Evolutionary conservation across 208 protist genomes (phyloP).

Genomic region (Acanthamoeba lugdunensis): DNA sequence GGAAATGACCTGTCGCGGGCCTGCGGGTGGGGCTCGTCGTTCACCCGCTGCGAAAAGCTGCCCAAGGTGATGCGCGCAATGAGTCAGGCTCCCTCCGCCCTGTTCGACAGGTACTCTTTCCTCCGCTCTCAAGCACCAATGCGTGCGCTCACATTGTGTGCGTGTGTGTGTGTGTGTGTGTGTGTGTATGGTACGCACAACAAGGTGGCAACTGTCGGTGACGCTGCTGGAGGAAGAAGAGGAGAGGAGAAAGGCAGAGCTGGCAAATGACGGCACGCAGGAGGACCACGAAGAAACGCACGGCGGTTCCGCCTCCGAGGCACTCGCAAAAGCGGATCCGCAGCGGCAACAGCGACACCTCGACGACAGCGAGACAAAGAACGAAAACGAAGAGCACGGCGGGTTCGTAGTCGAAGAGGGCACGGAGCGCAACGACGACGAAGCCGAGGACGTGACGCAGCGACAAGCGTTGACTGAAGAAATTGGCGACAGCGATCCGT

Average conservation of each 20-base stretch:
- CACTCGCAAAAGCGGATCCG: too few species aligned
- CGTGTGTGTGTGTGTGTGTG: too few species aligned
- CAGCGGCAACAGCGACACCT: neutral
- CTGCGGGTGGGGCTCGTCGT: slow-evolving; percentile 87
- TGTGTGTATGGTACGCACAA: too few species aligned
- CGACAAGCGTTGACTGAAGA: neutral
- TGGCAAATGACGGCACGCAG: neutral
- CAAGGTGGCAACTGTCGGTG: neutral
- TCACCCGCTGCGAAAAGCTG: slow-evolving; percentile 76
- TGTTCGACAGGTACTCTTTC: neutral
- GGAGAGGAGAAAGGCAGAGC: neutral
- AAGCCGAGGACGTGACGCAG: neutral
- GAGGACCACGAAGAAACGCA: neutral
- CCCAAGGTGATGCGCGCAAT: slow-evolving; percentile 62
- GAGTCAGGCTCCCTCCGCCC: neutral
- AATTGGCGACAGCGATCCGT: neutral
- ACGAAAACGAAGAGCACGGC: neutral
- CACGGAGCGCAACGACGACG: neutral
- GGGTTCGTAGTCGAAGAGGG: neutral
- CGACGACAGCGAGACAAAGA: neutral
- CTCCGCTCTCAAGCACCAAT: neutral
- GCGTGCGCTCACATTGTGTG: too few species aligned
- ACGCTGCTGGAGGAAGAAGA: neutral
- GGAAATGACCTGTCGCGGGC: slow-evolving; percentile 88
- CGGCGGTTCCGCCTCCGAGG: too few species aligned